phyloP scores from a whole-genome alignment of 331 rosid genomes.

The Arachis monticola region DNA sequence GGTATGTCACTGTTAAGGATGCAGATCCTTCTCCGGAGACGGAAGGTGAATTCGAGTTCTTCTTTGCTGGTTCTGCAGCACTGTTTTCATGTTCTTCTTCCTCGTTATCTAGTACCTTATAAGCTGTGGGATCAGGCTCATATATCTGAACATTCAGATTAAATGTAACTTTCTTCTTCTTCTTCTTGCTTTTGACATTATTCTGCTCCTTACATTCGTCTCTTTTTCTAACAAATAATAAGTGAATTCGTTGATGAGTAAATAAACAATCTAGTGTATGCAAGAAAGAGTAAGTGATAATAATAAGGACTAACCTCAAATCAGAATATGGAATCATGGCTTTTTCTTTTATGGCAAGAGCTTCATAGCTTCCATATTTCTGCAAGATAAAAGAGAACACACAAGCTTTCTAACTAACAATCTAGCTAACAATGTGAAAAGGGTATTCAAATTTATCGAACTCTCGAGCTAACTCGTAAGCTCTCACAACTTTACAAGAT shows the following conservation, averaged over 20 bases:
- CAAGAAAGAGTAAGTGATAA: too few relatives aligned
- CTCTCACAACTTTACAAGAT: too few relatives aligned
- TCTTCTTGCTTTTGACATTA: conserved; percentile 49
- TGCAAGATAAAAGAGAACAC: conserved; percentile 44
- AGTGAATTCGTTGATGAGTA: too few relatives aligned
- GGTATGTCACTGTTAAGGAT: conserved; percentile 49
- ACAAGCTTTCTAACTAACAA: neutral
- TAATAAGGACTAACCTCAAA: conserved; percentile 40
- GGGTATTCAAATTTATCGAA: neutral
- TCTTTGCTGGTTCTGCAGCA: conserved; percentile 30
- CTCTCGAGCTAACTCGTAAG: too few relatives aligned
- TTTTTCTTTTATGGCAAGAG: conserved; percentile 45
- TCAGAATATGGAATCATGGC: conserved; percentile 44
- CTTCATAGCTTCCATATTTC: conserved; percentile 65
- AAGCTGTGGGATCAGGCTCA: conserved; percentile 68
- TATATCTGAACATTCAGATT: conserved; percentile 79
- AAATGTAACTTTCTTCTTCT: conserved; percentile 92
- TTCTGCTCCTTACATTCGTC: conserved; percentile 59
- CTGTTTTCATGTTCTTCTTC: conserved; percentile 48
- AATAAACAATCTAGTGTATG: too few relatives aligned
- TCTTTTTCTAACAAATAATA: conserved; percentile 50
- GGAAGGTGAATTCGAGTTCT: conserved; percentile 37
- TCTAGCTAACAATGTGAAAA: neutral
- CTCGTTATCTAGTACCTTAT: conserved; percentile 53
- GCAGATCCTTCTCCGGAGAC: conserved; percentile 39